Conservation (phyloP, 805 yeast species). For the Blastobotrys robertii region DNA sequence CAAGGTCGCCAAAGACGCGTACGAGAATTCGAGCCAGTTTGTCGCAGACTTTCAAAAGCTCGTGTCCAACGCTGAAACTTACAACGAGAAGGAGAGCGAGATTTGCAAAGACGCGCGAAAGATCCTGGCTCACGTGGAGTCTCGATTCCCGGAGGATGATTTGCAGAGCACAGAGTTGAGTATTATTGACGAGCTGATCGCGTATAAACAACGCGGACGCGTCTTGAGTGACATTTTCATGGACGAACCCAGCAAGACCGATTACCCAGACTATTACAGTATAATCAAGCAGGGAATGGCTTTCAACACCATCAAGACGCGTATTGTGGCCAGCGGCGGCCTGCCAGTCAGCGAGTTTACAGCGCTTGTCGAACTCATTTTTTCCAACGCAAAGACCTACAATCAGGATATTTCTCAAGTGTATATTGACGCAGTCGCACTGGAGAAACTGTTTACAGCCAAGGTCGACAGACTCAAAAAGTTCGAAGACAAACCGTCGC, state of each 20-base stretch:
- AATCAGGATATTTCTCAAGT: slow-evolving; percentile 68
- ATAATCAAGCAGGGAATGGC: slow-evolving; percentile 68
- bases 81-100: slow-evolving; percentile 56
- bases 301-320: slow-evolving; percentile 45
- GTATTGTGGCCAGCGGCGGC: slow-evolving; percentile 43
- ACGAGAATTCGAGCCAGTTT: slow-evolving; percentile 31
- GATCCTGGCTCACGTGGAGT: slow-evolving; percentile 47
- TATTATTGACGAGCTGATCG: slow-evolving; percentile 32
- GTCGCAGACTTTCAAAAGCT: slow-evolving; percentile 54
- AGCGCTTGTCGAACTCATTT: slow-evolving; percentile 51
- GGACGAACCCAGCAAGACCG: slow-evolving; percentile 58
- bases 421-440: slow-evolving; percentile 56
- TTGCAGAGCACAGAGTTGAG: slow-evolving; percentile 16
- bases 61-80: slow-evolving; percentile 61
- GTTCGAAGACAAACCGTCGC: slow-evolving; percentile 3
- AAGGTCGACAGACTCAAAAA: slow-evolving; percentile 14
- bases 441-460: slow-evolving; percentile 40
- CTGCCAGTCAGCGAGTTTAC: slow-evolving; percentile 49
- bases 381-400: slow-evolving; percentile 68
- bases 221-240: slow-evolving; percentile 58
- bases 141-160: slow-evolving; percentile 27
- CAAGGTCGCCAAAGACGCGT: slow-evolving; percentile 31
- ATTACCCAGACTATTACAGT: slow-evolving; percentile 73
- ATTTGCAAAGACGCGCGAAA: slow-evolving; percentile 57
- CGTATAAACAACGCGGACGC: slow-evolving; percentile 34